Base-by-base conservation (phyloP, 306 rosid genomes). In the Dicorynia guianensis region DNA sequence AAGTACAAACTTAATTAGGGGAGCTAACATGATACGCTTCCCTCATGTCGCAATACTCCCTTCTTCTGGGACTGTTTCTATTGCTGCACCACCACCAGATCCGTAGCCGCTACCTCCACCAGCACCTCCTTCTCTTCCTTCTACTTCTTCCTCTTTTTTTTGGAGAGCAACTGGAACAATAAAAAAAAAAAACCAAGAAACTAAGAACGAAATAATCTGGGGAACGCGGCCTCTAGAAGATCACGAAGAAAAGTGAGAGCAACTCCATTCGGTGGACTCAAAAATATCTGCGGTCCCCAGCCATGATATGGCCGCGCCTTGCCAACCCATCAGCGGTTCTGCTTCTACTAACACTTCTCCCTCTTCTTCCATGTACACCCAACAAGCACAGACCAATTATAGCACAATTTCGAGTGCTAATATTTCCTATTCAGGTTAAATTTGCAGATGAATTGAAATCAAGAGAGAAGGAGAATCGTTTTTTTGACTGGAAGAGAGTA, bases 1-100 rank as follows among this genome's bases (percentile, higher is more conserved):
- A 85, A 81, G 30, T 80, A 80, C 80, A 87, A 82, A 58, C 79
- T 76, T 74, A n/a, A n/a, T n/a, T n/a, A 82, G 85, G 35, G 89
- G 84, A 58, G 72, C 87, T 43, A 75, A 65, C 61, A 54, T 77
- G 43, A 58, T 72, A 35, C 57, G 73, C 50, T 48, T 83, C 68
- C 56, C 84, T 39, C 83, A 63, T 38, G 48, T 74, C 30, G 49
- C 33, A 75, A 75, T 88, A 79, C 76, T 85, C 55, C 71, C 84
- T 46, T 60, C 81, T 25, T 43, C 71, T 11, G 81, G 73, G 12
- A 73, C 76, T 48, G 82, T 80, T 72, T 85, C 87, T 0, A 33
- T 76, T 54, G 81, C 82, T 8, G 75, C 81, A 8, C 83, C 85
- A 1, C 89, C 87, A 1, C 89, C 84, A 0, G 72, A 65, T 7